phyloP scores from a whole-genome alignment of 768 basidiomycete species.

The Porphyrellus cyaneotinctus region DNA sequence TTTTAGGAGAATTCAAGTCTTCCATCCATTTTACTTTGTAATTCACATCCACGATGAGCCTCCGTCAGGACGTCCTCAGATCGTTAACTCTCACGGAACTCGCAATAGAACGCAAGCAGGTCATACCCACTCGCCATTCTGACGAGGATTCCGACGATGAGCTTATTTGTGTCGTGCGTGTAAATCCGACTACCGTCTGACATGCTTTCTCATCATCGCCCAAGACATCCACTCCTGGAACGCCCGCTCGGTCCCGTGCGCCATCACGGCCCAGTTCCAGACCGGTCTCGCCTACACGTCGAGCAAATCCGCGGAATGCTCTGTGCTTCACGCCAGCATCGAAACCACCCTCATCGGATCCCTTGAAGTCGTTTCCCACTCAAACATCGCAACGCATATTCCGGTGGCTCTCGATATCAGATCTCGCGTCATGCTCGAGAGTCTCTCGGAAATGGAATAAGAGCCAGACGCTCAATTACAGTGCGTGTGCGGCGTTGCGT shows the following conservation, averaged over 20 bases:
- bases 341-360: conserved; percentile 41
- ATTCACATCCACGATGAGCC: conserved; percentile 49
- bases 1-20: no score
- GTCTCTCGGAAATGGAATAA: conserved; percentile 86
- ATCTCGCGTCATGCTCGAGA: conserved; percentile 72
- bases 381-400: conserved; percentile 81
- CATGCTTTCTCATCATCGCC: conserved; percentile 5
- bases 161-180: conserved; percentile 65
- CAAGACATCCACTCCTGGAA: conserved; percentile 65
- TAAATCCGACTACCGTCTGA: not conserved
- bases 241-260: conserved; percentile 60
- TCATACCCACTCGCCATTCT: conserved; percentile 2
- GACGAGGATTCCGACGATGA: conserved; percentile 63
- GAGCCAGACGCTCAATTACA: conserved; percentile 89
- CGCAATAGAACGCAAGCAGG: conserved; percentile 27
- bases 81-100: conserved; percentile 41
- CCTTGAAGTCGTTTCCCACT: conserved; percentile 70
- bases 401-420: conserved; percentile 50
- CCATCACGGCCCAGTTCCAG: conserved; percentile 47
- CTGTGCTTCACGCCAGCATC: conserved; percentile 28
- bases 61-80: conserved; percentile 67
- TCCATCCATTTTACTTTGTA: not conserved
- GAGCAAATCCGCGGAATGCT: conserved; percentile 15
- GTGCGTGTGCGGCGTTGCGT: conserved; percentile 37
- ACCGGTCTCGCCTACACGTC: conserved; percentile 34